Conservation (phyloP, 768 basidiomycete species). For the Leucocoprinus birnbaumii region DNA sequence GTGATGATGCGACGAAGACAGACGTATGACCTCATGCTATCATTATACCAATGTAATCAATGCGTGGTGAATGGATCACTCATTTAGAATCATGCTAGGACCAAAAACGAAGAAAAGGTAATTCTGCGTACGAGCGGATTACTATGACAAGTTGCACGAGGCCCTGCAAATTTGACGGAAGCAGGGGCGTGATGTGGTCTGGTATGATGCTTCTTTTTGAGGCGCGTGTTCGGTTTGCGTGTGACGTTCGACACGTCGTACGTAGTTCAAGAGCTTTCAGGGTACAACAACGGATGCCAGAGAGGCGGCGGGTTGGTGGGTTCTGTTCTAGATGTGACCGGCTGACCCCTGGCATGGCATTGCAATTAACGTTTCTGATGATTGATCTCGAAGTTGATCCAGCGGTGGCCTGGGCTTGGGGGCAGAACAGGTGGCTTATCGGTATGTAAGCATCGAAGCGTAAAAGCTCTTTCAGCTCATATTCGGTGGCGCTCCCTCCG, state of each 20-base stretch:
- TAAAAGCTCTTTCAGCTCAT: neutral
- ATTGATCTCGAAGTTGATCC: neutral
- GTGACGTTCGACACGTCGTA: neutral
- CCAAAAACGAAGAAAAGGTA: neutral
- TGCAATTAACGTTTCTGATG: neutral
- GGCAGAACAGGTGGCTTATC: neutral
- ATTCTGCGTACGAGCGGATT: neutral
- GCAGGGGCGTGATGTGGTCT: neutral
- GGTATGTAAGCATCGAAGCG: neutral
- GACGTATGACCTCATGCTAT: constrained; percentile 1
- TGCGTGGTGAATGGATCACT: constrained; percentile 11
- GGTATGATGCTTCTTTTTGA: neutral
- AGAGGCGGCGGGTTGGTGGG: neutral
- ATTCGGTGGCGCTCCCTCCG: neutral
- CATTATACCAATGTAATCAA: neutral
- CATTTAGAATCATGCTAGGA: neutral
- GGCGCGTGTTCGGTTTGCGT: neutral
- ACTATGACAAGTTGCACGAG: neutral
- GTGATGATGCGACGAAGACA: constrained; percentile 2
- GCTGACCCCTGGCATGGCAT: neutral
- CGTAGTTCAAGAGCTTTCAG: constrained; percentile 5
- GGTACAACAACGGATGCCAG: neutral
- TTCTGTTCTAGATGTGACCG: neutral
- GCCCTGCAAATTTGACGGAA: neutral
- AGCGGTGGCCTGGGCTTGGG: neutral